These are phyloP conservation scores for Calvatia gigantea DNA, from an alignment of 768 basidiomycete species.

Conservation along the genomic window DNA sequence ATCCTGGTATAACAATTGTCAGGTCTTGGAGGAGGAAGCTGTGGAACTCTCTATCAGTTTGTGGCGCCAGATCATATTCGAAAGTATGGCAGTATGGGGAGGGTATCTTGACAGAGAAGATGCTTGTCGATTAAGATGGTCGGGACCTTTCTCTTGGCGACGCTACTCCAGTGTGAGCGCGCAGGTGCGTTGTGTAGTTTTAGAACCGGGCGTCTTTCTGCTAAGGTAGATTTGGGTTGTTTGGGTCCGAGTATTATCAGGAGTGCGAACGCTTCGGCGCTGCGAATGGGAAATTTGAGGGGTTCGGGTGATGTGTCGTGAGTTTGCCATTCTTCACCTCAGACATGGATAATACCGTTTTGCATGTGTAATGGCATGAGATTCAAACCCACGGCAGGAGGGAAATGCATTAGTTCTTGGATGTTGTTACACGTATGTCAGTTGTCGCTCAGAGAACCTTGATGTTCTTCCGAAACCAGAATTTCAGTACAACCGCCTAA, in stretches of 20 bases:
- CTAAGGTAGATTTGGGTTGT: conserved; percentile 40
- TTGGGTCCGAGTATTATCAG: conserved; percentile 26
- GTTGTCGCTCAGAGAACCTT: neutral
- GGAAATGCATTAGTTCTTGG: conserved; percentile 1
- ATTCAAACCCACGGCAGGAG: neutral
- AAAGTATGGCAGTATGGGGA: conserved; percentile 92
- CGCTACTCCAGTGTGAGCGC: conserved; percentile 32
- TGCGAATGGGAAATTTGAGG: conserved; percentile 10
- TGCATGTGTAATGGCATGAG: conserved; percentile 9
- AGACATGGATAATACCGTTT: conserved; percentile 8
- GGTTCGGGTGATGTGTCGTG: conserved; percentile 34
- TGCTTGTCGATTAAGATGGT: conserved; percentile 66
- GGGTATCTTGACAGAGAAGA: conserved; percentile 81
- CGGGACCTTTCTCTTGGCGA: conserved; percentile 14
- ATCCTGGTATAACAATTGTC: conserved; percentile 11
- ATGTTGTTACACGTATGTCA: conserved; percentile 1
- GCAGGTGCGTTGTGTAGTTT: conserved; percentile 65
- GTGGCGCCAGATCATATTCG: conserved; percentile 93
- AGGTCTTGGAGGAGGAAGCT: conserved; percentile 95
- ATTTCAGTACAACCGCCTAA: neutral
- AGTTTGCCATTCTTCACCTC: conserved; percentile 46
- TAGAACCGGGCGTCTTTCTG: conserved; percentile 31
- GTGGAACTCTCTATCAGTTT: conserved; percentile 69
- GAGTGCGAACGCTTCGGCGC: conserved; percentile 22
- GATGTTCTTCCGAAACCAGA: neutral